Base-by-base conservation (phyloP, 345 rosid genomes). In the Laguncularia racemosa region DNA sequence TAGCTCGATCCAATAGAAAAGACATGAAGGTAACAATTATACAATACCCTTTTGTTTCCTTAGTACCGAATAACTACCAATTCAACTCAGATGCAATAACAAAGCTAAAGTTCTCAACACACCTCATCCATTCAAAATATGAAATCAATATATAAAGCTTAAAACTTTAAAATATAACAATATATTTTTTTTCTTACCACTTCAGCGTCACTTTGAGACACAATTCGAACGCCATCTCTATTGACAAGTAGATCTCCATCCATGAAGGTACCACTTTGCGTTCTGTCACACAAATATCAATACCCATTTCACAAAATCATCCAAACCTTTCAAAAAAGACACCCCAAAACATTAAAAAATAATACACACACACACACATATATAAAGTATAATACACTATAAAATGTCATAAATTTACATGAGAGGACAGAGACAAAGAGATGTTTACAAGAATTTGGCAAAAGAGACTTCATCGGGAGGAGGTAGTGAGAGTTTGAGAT, bases 241-340 rank as follows among this genome's bases (percentile, higher is more conserved):
- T 93, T 93, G 57, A 89, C 99, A 33, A 84, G 91, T 33, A 93
- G 95, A 81, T 93, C 99, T 58, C 97, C 99, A 40, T 81, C 95
- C 75, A 78, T 76, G 52, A 93, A 89, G 28, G 97, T 89, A 16
- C 99, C 99, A 60, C 96, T 93, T 53, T 71, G 79, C 13, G 99
- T 85, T 57, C 97, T 93, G 71, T 1, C 38, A 50, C 49, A 13
- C 40, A 33, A 33, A 56, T 16, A 14, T 47, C 46, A 7, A 20
- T 14, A 47, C 59, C 45, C 43, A 55, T 44, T n/a, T 52, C 56
- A 19, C 28, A 18, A 40, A 50, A 3, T 38, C 18, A 45, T 26
- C 12, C 14, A 20, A 15, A 44, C 15, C 6, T 18, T 4, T 19
- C 28, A 48, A 33, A 23, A 40, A 14, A 57, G 53, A 18, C 50